phyloP scores from a whole-genome alignment of 1,284 basidiomycete species.

The Boletus holoroseus region DNA sequence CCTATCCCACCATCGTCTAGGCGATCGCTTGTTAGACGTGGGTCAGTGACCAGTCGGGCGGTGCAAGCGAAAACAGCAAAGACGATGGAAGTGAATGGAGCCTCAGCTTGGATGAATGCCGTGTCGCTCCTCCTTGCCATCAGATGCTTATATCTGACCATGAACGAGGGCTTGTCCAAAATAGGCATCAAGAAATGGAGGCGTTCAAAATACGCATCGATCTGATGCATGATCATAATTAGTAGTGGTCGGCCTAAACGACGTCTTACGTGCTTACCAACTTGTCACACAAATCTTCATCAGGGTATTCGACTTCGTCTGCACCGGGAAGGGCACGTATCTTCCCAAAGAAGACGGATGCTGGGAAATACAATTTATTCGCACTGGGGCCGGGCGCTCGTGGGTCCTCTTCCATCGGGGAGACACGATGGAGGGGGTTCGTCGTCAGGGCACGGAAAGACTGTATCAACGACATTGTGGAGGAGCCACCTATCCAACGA shows the following conservation, averaged over 20 bases:
- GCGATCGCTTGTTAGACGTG: constrained; percentile 55
- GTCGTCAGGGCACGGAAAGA: constrained; percentile 75
- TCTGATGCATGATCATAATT: constrained; percentile 41
- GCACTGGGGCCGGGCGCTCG: constrained; percentile 66
- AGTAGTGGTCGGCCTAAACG: constrained; percentile 14
- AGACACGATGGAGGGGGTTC: constrained; percentile 67
- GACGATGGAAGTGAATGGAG: constrained; percentile 70
- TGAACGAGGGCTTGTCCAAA: constrained; percentile 76
- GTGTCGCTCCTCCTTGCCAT: constrained; percentile 66
- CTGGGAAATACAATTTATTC: constrained; percentile 84
- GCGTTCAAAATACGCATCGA: constrained; percentile 78
- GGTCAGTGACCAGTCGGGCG: constrained; percentile 71
- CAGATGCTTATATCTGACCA: constrained; percentile 61
- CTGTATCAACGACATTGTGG: constrained; percentile 86
- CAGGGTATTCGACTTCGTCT: constrained; percentile 84
- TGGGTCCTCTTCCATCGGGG: constrained; percentile 77
- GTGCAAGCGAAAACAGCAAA: constrained; percentile 83
- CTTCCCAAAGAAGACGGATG: constrained; percentile 83
- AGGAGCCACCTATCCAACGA: constrained; percentile 88
- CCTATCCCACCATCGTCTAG: constrained; percentile 75
- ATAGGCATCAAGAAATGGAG: constrained; percentile 83
- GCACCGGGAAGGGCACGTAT: constrained; percentile 75
- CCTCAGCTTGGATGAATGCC: constrained; percentile 49
- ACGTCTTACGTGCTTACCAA: constrained; percentile 40
- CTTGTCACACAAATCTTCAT: constrained; percentile 76